Conservation (phyloP, 2,329 filamentous ascomycete species). For the Stromatinia cepivora region DNA sequence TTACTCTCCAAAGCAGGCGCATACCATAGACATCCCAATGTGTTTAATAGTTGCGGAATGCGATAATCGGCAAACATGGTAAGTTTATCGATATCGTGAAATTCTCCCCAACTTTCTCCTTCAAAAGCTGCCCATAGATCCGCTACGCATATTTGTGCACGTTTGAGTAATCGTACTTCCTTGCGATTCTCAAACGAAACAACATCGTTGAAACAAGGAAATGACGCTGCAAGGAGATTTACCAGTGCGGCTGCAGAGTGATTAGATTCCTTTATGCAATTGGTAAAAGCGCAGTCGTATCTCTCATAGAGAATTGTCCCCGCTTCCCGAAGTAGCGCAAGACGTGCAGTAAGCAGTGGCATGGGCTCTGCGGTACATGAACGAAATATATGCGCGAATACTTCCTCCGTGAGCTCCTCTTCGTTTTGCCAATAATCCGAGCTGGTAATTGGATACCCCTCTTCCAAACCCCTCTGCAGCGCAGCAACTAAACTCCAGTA, state of each 20-base stretch:
- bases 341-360: constrained; percentile 75
- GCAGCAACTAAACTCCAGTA: constrained; percentile 94
- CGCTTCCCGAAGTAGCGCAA: constrained; percentile 79
- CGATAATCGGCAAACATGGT: constrained; percentile 99
- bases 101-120: constrained; percentile 74
- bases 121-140: constrained; percentile 97
- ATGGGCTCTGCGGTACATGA: constrained; percentile 86
- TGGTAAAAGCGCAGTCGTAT: constrained; percentile 72
- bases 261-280: constrained; percentile 71
- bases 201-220: constrained; percentile 84
- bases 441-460: constrained; percentile 82
- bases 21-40: constrained; percentile 79
- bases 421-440: constrained; percentile 83
- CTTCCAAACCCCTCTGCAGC: constrained; percentile 82
- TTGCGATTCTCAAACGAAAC: constrained; percentile 69
- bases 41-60: constrained; percentile 88
- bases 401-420: constrained; percentile 71
- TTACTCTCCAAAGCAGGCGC: constrained; percentile 74
- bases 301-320: constrained; percentile 77
- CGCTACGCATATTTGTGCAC: constrained; percentile 93
- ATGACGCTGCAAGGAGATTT: constrained; percentile 79
- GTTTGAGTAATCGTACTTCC: constrained; percentile 81
- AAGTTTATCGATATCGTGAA: constrained; percentile 88
- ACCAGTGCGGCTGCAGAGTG: constrained; percentile 82
- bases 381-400: constrained; percentile 76